These are phyloP conservation scores for Gossypium ekmanianum DNA, from an alignment of 345 rosid species.

Conservation along the genomic window DNA sequence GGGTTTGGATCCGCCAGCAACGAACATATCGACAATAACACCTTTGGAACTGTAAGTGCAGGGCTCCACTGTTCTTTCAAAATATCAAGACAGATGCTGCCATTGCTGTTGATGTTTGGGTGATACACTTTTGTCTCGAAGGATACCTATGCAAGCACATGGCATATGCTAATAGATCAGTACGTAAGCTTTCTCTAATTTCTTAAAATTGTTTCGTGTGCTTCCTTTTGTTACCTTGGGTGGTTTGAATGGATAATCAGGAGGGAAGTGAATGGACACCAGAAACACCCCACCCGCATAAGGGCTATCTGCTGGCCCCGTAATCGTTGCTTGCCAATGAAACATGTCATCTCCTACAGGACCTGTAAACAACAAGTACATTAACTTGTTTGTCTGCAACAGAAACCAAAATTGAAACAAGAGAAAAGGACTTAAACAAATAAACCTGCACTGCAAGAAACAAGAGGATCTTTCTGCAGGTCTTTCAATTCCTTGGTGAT, in stretches of 20 bases:
- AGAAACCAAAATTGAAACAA: no score
- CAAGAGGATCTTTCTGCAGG: background rate
- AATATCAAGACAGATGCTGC: background rate
- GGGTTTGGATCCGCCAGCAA: background rate
- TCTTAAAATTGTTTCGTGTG: no score
- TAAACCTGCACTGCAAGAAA: background rate
- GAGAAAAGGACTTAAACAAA: background rate
- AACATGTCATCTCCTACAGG: background rate
- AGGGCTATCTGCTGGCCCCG: background rate
- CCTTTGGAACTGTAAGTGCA: background rate
- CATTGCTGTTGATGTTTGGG: background rate
- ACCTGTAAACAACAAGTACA: background rate
- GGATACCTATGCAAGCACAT: background rate
- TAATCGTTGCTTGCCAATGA: constrained; percentile 1
- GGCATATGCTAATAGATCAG: no score
- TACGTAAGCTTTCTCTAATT: no score
- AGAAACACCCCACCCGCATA: background rate
- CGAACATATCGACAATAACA: background rate
- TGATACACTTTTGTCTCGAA: background rate
- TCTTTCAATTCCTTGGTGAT: background rate
- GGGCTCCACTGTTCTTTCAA: constrained; percentile 4
- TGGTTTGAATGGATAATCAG: background rate
- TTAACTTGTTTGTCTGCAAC: background rate
- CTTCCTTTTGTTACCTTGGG: background rate
- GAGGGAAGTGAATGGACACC: background rate